These are phyloP conservation scores for Rhizoctonia solani DNA, from an alignment of 1,284 basidiomycete species.

Conservation along the genomic window DNA sequence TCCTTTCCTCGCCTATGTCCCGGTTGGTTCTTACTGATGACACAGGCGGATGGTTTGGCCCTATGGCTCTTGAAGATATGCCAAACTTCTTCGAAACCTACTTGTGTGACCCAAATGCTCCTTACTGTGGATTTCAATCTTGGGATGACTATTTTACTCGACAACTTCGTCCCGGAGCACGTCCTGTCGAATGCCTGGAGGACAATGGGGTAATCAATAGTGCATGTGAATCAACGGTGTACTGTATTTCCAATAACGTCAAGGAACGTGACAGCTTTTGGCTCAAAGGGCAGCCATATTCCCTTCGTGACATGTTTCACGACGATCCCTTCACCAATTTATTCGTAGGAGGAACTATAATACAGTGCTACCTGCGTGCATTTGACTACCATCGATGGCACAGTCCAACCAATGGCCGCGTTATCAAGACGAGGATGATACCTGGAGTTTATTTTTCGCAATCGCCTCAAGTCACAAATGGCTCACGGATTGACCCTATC, in stretches of 20 bases:
- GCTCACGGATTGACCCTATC: conserved; percentile 43
- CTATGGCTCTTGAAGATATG: conserved; percentile 40
- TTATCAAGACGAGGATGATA: conserved; percentile 51
- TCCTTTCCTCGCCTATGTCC: conserved; percentile 44
- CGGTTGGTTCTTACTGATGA: conserved; percentile 43
- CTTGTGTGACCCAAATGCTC: conserved; percentile 44
- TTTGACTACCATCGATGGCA: conserved; percentile 61
- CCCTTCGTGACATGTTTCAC: conserved; percentile 50
- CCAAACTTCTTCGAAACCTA: conserved; percentile 44
- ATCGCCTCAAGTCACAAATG: conserved; percentile 37
- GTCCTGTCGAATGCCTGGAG: conserved; percentile 45
- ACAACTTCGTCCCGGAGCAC: conserved; percentile 42
- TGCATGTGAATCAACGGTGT: conserved; percentile 33
- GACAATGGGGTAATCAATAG: conserved; percentile 47
- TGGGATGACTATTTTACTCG: conserved; percentile 50
- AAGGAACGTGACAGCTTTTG: conserved; percentile 51
- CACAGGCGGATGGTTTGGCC: conserved; percentile 45
- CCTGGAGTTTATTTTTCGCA: conserved; percentile 58
- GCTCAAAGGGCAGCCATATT: conserved; percentile 55
- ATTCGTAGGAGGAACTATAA: conserved; percentile 58
- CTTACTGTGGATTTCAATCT: conserved; percentile 45
- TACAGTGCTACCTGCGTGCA: conserved; percentile 58
- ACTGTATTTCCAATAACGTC: conserved; percentile 46
- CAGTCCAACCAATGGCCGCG: conserved; percentile 54
- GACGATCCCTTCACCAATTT: conserved; percentile 44